A percentile compares a stretch with the other conserved stretches of the same genome.
phyloP scores from a whole-genome alignment of 139 green algal genomes.

The Mychonastes homosphaera region DNA sequence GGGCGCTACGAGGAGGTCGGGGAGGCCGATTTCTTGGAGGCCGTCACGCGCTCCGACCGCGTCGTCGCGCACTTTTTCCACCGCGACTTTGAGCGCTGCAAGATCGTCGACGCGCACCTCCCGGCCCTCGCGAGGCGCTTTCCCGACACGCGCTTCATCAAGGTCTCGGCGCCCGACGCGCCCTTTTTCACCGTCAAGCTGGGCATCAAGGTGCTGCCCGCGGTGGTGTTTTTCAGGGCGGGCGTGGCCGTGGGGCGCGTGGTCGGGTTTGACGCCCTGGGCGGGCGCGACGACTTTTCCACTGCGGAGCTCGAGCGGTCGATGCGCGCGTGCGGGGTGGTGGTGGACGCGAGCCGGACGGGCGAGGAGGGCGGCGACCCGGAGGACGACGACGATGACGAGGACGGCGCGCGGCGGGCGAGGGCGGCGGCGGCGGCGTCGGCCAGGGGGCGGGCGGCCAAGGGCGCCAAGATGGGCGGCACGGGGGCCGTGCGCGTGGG shows the following conservation, averaged over 20 bases:
- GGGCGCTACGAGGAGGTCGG: slow-evolving; percentile 60
- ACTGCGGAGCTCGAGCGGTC: slow-evolving; percentile 26
- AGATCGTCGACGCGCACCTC: slow-evolving; percentile 93
- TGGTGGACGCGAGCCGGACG: slow-evolving; percentile 8
- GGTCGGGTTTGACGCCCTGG: slow-evolving; percentile 83
- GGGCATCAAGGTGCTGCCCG: slow-evolving; percentile 77
- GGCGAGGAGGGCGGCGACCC: not conserved
- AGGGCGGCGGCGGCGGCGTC: not conserved
- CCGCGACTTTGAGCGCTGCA: slow-evolving; percentile 90
- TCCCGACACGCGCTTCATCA: slow-evolving; percentile 88
- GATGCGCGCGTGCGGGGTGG: not conserved
- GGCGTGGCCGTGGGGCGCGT: slow-evolving; percentile 65
- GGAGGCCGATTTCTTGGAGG: slow-evolving; percentile 85
- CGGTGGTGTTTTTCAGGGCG: slow-evolving; percentile 65
- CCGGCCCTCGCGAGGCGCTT: slow-evolving; percentile 53
- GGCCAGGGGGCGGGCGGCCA: not conserved
- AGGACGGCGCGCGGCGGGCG: not conserved
- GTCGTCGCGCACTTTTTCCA: slow-evolving; percentile 93
- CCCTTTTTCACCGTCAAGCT: slow-evolving; percentile 95
- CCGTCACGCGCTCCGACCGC: slow-evolving; percentile 66
- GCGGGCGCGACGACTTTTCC: slow-evolving; percentile 67
- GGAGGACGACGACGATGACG: not conserved
- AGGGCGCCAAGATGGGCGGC: too few relatives aligned
- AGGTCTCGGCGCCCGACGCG: slow-evolving; percentile 65
- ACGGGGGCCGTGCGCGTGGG: too few relatives aligned